Percentiles rank a stretch among this genome's conserved stretches.
Evolutionary conservation across 805 yeast species (phyloP).

Genomic region (Candida ponderosae): DNA sequence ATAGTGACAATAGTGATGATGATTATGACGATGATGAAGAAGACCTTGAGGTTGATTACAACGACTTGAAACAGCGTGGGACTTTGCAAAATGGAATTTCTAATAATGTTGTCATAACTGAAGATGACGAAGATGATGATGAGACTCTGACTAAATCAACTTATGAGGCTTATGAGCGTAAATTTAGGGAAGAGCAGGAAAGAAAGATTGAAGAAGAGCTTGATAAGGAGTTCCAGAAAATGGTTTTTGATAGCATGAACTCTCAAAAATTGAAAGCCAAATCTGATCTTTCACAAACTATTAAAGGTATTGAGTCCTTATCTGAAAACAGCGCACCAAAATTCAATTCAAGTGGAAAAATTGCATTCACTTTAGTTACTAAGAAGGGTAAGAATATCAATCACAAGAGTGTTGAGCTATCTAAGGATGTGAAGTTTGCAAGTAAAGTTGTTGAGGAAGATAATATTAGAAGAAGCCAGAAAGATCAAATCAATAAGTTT

Average conservation of each 20-base stretch:
- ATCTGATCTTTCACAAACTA: slow-evolving; percentile 10
- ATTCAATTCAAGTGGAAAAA: slow-evolving; percentile 5
- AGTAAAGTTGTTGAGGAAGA: slow-evolving; percentile 43
- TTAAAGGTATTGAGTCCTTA: background rate
- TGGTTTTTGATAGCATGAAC: slow-evolving; percentile 45
- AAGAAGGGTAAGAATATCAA: slow-evolving; percentile 41
- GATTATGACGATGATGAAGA: slow-evolving; percentile 21
- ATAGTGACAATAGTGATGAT: slow-evolving; percentile 18
- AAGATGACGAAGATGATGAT: slow-evolving; percentile 16
- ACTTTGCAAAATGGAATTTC: background rate
- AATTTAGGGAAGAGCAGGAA: slow-evolving; percentile 32
- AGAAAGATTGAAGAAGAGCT: slow-evolving; percentile 40
- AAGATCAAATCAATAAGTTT: slow-evolving; percentile 47
- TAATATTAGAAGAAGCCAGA: slow-evolving; percentile 41
- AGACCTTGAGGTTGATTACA: slow-evolving; percentile 16
- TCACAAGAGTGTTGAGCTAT: slow-evolving; percentile 40
- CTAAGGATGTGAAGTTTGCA: slow-evolving; percentile 47
- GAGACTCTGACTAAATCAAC: slow-evolving; percentile 24
- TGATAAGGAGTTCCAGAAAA: slow-evolving; percentile 46
- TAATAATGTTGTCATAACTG: no score
- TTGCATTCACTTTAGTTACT: slow-evolving; percentile 48
- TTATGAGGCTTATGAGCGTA: slow-evolving; percentile 30
- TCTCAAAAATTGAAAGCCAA: slow-evolving; percentile 8
- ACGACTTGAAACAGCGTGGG: slow-evolving; percentile 12
- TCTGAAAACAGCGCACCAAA: background rate